Evolutionary conservation across 2,329 filamentous ascomycete genomes (phyloP).

Genomic region (Exserohilum rostratum): DNA sequence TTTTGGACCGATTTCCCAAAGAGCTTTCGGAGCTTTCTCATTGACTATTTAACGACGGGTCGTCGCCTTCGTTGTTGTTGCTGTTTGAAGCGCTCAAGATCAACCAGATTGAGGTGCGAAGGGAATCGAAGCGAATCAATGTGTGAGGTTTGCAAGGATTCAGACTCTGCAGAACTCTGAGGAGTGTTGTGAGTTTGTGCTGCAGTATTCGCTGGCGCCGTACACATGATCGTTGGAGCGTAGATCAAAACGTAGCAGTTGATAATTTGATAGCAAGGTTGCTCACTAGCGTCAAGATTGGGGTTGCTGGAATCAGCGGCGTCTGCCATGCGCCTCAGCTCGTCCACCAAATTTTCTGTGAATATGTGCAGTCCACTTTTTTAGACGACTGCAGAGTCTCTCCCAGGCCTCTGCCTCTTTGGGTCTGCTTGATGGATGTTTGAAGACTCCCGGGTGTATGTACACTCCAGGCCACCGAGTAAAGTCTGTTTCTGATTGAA

Average conservation of each 20-base stretch:
- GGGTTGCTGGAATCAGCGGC: slow-evolving; percentile 10
- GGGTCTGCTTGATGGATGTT: slow-evolving; percentile 13
- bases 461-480: slow-evolving; percentile 30
- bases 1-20: slow-evolving; percentile 1
- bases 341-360: background rate
- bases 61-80: slow-evolving; percentile 10
- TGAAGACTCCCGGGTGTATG: slow-evolving; percentile 33
- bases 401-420: slow-evolving; percentile 29
- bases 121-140: background rate
- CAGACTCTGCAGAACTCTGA: slow-evolving; percentile 2
- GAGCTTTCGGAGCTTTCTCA: slow-evolving; percentile 9
- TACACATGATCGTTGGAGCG: slow-evolving; percentile 17
- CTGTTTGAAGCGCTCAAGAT: background rate
- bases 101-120: background rate
- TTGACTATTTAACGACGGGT: slow-evolving; percentile 14
- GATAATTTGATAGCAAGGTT: slow-evolving; percentile 9
- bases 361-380: slow-evolving; percentile 14
- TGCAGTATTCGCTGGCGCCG: background rate
- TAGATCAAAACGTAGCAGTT: slow-evolving; percentile 19
- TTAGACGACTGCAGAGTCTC: slow-evolving; percentile 21
- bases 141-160: background rate
- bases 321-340: slow-evolving; percentile 10
- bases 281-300: slow-evolving; percentile 4
- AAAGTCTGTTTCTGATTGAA: slow-evolving; percentile 19
- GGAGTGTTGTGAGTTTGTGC: background rate